Evolutionary conservation across 1,284 basidiomycete species (phyloP).

Genomic region (Fistulina hepatica): DNA sequence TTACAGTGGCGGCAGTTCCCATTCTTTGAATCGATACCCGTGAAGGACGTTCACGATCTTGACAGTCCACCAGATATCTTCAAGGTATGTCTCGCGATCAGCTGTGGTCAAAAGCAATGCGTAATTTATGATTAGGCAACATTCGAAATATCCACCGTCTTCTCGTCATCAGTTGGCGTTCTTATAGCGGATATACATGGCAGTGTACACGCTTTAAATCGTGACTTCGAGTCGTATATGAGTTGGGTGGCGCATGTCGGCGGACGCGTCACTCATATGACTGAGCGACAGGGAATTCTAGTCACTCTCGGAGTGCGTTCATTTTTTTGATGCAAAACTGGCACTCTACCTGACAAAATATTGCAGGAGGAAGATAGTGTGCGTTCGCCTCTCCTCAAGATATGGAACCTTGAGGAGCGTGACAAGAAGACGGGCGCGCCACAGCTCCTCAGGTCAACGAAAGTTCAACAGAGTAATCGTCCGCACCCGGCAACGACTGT

Average conservation of each 20-base stretch:
- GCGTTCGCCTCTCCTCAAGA: slow-evolving; percentile 71
- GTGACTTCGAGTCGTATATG: slow-evolving; percentile 52
- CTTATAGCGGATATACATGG: slow-evolving; percentile 78
- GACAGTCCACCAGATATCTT: slow-evolving; percentile 66
- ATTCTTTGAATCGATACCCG: slow-evolving; percentile 65
- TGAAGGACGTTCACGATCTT: slow-evolving; percentile 75
- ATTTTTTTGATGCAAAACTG: too few relatives aligned
- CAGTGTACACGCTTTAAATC: slow-evolving; percentile 63
- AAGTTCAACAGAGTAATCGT: slow-evolving; percentile 66
- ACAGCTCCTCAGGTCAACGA: slow-evolving; percentile 61
- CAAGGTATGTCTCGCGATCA: slow-evolving; percentile 36
- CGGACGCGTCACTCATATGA: slow-evolving; percentile 77
- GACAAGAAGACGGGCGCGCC: slow-evolving; percentile 66
- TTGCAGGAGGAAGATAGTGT: slow-evolving; percentile 67
- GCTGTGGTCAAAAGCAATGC: slow-evolving; percentile 1
- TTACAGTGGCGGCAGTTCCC: slow-evolving; percentile 74
- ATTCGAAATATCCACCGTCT: slow-evolving; percentile 60
- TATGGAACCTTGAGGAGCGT: slow-evolving; percentile 78
- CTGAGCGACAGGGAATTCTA: slow-evolving; percentile 66
- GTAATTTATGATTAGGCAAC: slow-evolving; percentile 33
- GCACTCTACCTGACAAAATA: slow-evolving; percentile 12
- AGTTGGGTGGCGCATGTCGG: slow-evolving; percentile 72
- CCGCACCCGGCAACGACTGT: slow-evolving; percentile 81
- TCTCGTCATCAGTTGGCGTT: slow-evolving; percentile 50
- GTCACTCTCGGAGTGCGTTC: slow-evolving; percentile 76